Evolutionary conservation across 179 eudicot species (phyloP).

Genomic region (Silene noctiflora): DNA sequence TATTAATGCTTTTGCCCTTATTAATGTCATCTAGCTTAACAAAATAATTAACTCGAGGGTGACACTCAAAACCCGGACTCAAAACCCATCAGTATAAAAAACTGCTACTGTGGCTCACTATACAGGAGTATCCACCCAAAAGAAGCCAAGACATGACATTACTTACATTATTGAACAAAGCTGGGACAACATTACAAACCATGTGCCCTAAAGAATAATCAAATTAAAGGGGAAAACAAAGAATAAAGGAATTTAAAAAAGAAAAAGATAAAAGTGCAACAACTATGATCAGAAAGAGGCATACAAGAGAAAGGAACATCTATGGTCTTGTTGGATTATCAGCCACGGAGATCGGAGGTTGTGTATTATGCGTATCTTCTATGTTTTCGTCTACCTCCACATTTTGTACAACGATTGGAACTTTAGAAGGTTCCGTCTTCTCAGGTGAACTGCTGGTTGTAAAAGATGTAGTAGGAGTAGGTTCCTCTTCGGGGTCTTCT

Average conservation of each 20-base stretch:
- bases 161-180: slow-evolving; percentile 26
- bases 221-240: not conserved
- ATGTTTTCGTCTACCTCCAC: slow-evolving; percentile 3
- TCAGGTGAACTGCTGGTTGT: slow-evolving; percentile 26
- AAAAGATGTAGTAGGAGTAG: no score
- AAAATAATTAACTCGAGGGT: no score
- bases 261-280: no score
- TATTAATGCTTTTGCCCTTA: not conserved
- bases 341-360: slow-evolving; percentile 4
- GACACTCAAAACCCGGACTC: not conserved
- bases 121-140: not conserved
- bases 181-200: slow-evolving; percentile 22
- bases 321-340: no score
- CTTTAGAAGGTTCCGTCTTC: slow-evolving; percentile 13
- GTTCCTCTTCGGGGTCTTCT: no score
- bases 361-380: not conserved
- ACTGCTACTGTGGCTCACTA: not conserved
- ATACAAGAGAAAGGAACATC: no score
- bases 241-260: no score
- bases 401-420: not conserved
- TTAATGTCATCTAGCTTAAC: not conserved
- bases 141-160: slow-evolving; percentile 17
- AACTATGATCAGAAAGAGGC: no score
- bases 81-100: not conserved
- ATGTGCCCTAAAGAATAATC: slow-evolving; percentile 25